These are phyloP conservation scores for Aspergillus sp. DNA, from an alignment of 2,329 filamentous ascomycete genomes.

Conservation along the genomic window DNA sequence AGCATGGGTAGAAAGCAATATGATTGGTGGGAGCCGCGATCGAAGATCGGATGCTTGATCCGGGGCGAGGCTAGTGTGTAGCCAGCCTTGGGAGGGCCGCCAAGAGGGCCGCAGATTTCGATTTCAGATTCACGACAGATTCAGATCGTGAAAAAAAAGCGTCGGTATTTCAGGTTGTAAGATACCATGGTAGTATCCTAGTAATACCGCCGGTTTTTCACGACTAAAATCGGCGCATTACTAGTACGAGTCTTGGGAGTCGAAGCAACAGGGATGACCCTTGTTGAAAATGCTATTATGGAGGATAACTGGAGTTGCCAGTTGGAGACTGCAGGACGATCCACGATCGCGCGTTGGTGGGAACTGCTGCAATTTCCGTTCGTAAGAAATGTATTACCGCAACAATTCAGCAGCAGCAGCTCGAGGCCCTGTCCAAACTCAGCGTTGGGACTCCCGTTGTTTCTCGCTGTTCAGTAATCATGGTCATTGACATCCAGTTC, in stretches of 20 bases:
- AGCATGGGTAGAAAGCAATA: background rate
- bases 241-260: background rate
- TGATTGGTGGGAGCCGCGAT: background rate
- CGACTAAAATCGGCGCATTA: background rate
- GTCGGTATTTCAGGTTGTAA: background rate
- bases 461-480: background rate
- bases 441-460: background rate
- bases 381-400: background rate
- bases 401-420: no score
- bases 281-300: background rate
- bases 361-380: background rate
- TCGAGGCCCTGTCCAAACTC: no score
- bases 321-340: background rate
- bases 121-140: background rate
- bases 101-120: background rate
- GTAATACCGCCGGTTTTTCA: background rate
- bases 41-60: background rate
- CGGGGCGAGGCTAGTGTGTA: background rate
- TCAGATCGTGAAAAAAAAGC: background rate
- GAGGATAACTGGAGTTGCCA: background rate
- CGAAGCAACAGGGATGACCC: conserved; percentile 4
- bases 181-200: background rate
- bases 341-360: background rate
- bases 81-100: background rate
- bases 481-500: background rate